Evolutionary conservation across 768 basidiomycete species (phyloP).

Genomic region (Rubroboletus satanas): DNA sequence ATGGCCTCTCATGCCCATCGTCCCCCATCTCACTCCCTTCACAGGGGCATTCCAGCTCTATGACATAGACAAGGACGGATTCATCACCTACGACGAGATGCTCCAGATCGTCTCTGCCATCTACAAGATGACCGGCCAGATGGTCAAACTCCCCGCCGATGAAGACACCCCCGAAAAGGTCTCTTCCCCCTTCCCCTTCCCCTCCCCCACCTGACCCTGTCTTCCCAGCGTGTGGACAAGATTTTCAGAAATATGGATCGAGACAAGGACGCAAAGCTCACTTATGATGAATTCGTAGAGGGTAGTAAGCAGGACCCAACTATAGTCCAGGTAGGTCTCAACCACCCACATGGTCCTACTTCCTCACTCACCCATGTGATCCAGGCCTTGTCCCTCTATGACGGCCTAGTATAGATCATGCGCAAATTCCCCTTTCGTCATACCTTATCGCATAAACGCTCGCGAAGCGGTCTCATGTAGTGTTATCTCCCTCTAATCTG

Average conservation of each 20-base stretch:
- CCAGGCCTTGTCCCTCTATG: slow-evolving; percentile 91
- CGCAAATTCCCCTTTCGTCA: slow-evolving; percentile 1
- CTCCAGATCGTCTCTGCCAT: slow-evolving; percentile 96
- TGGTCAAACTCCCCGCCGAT: slow-evolving; percentile 97
- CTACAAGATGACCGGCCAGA: slow-evolving; percentile 99
- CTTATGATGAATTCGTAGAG: slow-evolving; percentile 96
- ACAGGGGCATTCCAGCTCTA: slow-evolving; percentile 99
- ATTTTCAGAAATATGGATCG: slow-evolving; percentile 98
- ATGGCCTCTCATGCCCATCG: slow-evolving; percentile 30
- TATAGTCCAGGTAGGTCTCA: slow-evolving; percentile 80
- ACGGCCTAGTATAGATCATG: slow-evolving; percentile 74
- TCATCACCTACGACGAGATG: slow-evolving; percentile 99
- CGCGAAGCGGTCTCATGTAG: slow-evolving; percentile 19
- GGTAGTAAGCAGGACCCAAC: slow-evolving; percentile 99
- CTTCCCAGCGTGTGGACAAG: slow-evolving; percentile 87
- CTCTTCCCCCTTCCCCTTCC: slow-evolving; percentile 9
- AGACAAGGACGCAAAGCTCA: slow-evolving; percentile 89
- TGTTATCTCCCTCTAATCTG: slow-evolving; percentile 28
- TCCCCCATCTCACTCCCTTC: slow-evolving; percentile 14
- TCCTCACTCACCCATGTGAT: slow-evolving; percentile 17
- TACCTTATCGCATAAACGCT: slow-evolving; percentile 25
- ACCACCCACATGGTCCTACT: slow-evolving; percentile 6
- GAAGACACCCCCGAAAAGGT: slow-evolving; percentile 99
- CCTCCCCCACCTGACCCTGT: slow-evolving; percentile 12
- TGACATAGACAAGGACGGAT: slow-evolving; percentile 97